Evolutionary conservation across 1,139 yeast species (phyloP).

Genomic region (Nakaseomyces kungkrabaensis): DNA sequence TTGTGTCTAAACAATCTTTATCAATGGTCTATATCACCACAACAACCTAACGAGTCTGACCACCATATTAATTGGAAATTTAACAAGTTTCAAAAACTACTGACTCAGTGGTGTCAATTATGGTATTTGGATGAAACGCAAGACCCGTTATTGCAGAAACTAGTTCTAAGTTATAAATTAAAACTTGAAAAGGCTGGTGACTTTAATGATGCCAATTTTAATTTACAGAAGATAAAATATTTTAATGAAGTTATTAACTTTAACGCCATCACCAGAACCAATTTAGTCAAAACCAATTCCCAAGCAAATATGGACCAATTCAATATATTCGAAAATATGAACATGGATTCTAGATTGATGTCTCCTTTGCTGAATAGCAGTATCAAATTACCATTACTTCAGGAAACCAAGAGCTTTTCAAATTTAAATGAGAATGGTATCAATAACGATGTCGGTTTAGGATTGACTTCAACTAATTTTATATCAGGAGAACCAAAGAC

Average conservation of each 20-base stretch:
- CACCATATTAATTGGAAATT: conserved; percentile 15
- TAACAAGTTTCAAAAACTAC: conserved; percentile 18
- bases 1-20: conserved; percentile 18
- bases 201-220: conserved; percentile 1
- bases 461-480: neutral
- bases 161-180: conserved; percentile 10
- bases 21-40: conserved; percentile 12
- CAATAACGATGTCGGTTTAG: neutral
- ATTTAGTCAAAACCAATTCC: conserved; percentile 13
- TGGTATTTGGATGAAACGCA: conserved; percentile 16
- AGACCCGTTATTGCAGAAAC: conserved; percentile 9
- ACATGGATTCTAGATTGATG: conserved; percentile 2
- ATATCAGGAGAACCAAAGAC: neutral
- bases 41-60: conserved; percentile 9
- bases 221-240: conserved; percentile 1
- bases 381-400: conserved; percentile 5
- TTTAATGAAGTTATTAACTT: conserved; percentile 1
- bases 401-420: conserved; percentile 2
- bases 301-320: conserved; percentile 24
- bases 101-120: conserved; percentile 23
- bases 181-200: neutral
- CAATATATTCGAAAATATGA: conserved; percentile 16
- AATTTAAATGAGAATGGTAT: neutral
- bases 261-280: conserved; percentile 1
- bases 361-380: conserved; percentile 5